Evolutionary conservation across 371 early-diverging fungal species (phyloP), one percentile per base, ranked within the genome.

Genomic region (Actinomortierella ambigua): DNA sequence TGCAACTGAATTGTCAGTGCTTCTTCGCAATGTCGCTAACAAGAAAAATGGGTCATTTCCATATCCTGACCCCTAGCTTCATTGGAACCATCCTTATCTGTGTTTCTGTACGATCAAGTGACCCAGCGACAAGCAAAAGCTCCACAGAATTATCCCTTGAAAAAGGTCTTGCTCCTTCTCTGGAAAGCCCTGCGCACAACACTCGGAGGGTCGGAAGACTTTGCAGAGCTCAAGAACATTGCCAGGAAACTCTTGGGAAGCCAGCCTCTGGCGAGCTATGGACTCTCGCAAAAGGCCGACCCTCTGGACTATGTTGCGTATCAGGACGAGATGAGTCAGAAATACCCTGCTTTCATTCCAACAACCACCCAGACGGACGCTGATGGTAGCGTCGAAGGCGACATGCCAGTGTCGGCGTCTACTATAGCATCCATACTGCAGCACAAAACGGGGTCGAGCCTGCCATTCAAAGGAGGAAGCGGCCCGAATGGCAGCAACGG

Each of bases 131-230:
- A 85, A 23, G 91, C 90, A 52, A 87, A 87, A 41, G 87, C 89
- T 66, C 73, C 86, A 26, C 90, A 89, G 65, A 79, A 85, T 57
- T 92, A 89, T 77, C 94, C 92, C 0, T 87, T 91, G 8, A 92
- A 91, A 65, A 92, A 93, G 86, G 93, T 90, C 41, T 76, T 91
- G 22, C 68, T 91, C 2, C 59, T 86, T 11, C 59, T 90, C 2
- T 88, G 89, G 88, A 92, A 92, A 75, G 81, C 82, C 2, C 56
- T 94, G 14, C 59, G 86, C 17, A 61, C 81, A 7, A 89, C 85
- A 4, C 63, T 91, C 20, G 93, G 93, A 11, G 81, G 83, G 14
- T 56, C 81, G 2, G 77, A 82, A 7, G 65, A 75, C n/a, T 69
- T 82, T 28, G 69, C 65, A 13, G 48, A 61, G 6, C 65, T 89